Conservation (phyloP, 2,329 filamentous ascomycete genomes). For the Aspergillus tubingensis region DNA sequence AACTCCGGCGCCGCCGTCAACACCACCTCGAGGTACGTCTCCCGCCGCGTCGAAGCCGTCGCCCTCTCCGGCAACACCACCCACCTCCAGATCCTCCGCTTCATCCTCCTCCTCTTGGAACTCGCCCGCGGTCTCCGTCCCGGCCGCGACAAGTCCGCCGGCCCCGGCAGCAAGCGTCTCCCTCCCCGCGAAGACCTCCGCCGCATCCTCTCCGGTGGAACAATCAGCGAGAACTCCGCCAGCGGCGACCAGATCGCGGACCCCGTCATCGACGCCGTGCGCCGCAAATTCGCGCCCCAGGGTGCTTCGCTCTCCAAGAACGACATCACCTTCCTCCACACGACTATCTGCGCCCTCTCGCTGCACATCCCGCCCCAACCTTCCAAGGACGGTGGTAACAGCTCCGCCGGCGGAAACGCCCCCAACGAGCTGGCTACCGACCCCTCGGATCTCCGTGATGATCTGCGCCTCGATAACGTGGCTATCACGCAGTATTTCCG, state of each 20-base stretch:
- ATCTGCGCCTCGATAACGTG: slow-evolving; percentile 42
- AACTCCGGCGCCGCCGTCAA: slow-evolving; percentile 37
- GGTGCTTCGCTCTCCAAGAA: slow-evolving; percentile 38
- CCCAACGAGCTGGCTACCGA: slow-evolving; percentile 46
- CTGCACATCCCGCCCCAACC: slow-evolving; percentile 49
- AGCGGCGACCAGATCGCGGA: slow-evolving; percentile 34
- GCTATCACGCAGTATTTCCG: slow-evolving; percentile 45
- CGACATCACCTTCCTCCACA: slow-evolving; percentile 47
- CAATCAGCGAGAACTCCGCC: slow-evolving; percentile 19
- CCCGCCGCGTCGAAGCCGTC: slow-evolving; percentile 44
- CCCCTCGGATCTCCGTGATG: slow-evolving; percentile 48
- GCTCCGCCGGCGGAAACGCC: slow-evolving; percentile 38
- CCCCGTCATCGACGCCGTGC: slow-evolving; percentile 42
- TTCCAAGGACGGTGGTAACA: slow-evolving; percentile 38
- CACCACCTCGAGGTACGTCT: slow-evolving; percentile 48
- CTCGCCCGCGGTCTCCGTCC: slow-evolving; percentile 40
- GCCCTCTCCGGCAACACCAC: slow-evolving; percentile 42
- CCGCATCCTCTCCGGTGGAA: slow-evolving; percentile 34
- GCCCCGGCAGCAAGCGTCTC: slow-evolving; percentile 42
- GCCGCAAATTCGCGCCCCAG: slow-evolving; percentile 45
- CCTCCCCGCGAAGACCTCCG: slow-evolving; percentile 44
- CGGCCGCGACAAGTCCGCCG: slow-evolving; percentile 26
- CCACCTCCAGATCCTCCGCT: slow-evolving; percentile 48
- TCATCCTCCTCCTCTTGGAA: slow-evolving; percentile 48
- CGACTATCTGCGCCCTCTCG: slow-evolving; percentile 49